Percentiles rank a stretch among this genome's conserved stretches.
These are phyloP conservation scores for Colletotrichum melonis DNA, from an alignment of 2,329 filamentous ascomycete species.

Conservation along the genomic window DNA sequence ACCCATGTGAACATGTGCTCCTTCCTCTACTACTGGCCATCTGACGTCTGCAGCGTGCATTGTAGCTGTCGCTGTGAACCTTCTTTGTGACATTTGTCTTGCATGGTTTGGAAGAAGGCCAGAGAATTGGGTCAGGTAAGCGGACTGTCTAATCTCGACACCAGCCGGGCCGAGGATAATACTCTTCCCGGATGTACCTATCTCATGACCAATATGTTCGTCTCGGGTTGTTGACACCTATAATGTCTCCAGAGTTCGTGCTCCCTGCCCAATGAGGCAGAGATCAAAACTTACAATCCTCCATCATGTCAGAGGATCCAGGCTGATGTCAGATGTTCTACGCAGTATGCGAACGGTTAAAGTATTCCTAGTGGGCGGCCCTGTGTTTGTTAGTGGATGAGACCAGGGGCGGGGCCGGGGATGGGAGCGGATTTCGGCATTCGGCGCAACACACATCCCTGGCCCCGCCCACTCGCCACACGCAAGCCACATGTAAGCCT, in stretches of 20 bases:
- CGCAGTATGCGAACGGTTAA: not conserved
- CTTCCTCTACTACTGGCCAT: not conserved
- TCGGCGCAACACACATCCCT: not conserved
- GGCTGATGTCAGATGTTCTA: not conserved
- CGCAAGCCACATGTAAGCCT: not conserved
- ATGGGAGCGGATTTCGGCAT: conserved; percentile 1
- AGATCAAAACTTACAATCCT: not conserved
- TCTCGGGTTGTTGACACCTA: not conserved
- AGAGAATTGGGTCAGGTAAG: no score
- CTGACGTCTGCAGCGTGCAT: no score
- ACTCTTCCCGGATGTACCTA: no score
- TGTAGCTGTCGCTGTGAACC: no score
- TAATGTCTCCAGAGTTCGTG: not conserved
- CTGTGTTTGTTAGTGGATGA: not conserved
- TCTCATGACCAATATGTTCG: no score
- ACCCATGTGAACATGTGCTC: not conserved
- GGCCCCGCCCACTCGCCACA: not conserved
- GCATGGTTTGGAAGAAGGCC: no score
- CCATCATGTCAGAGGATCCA: not conserved
- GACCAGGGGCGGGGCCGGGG: no score
- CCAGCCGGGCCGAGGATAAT: no score
- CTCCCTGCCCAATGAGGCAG: not conserved
- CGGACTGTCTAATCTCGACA: no score
- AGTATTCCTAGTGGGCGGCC: not conserved
- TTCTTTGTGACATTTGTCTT: no score